Conservation (phyloP, 2,329 filamentous ascomycete species). For the Epichloe elymi region DNA sequence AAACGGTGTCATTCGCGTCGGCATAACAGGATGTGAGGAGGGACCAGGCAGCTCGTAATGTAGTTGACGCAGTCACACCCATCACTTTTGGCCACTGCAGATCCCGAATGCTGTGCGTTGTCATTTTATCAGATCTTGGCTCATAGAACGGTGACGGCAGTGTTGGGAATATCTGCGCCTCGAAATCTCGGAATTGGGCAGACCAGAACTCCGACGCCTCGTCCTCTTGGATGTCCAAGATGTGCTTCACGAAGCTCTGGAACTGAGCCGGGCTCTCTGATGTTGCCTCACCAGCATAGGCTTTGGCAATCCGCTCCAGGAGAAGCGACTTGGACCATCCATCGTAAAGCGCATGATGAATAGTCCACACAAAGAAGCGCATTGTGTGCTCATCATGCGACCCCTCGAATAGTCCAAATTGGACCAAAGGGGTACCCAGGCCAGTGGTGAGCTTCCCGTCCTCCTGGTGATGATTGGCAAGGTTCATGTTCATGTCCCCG, state of each 20-base stretch:
- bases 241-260: constrained; percentile 29
- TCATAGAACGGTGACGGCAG: constrained; percentile 3
- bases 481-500: not conserved
- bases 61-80: constrained; percentile 10
- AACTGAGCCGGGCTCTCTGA: constrained; percentile 9
- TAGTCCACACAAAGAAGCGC: constrained; percentile 8
- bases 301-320: constrained; percentile 6
- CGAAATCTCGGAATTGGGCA: constrained; percentile 20
- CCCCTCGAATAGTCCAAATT: constrained; percentile 4
- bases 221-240: constrained; percentile 18
- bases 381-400: not conserved
- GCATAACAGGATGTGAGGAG: constrained; percentile 25
- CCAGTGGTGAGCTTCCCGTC: constrained; percentile 4
- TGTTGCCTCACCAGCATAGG: constrained; percentile 6
- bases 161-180: constrained; percentile 6
- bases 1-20: constrained; percentile 17
- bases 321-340: constrained; percentile 35
- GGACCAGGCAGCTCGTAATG: constrained; percentile 16
- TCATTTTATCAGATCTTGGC: constrained; percentile 2
- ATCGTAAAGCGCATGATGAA: constrained; percentile 35
- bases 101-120: constrained; percentile 1
- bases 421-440: constrained; percentile 7
- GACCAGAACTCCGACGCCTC: constrained; percentile 25
- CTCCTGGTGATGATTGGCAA: not conserved
- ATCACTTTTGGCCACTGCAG: constrained; percentile 8